These are phyloP conservation scores for Hericium rajendrae DNA, from an alignment of 768 basidiomycete species.

Conservation along the genomic window DNA sequence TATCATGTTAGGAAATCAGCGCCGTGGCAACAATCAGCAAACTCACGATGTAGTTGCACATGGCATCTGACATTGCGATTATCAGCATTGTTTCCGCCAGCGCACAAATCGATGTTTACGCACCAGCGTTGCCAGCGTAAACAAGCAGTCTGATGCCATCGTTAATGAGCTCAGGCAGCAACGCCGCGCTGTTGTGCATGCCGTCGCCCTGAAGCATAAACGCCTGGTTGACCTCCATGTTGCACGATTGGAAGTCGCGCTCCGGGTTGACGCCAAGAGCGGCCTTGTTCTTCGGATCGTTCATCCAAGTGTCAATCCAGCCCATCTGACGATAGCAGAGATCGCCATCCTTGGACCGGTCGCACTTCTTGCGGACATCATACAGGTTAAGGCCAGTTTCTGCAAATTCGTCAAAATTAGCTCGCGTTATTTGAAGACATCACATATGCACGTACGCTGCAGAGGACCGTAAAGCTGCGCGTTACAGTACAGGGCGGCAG, in stretches of 20 bases:
- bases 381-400: slow-evolving; percentile 82
- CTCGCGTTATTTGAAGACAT: neutral
- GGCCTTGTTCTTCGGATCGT: slow-evolving; percentile 63
- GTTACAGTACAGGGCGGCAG: slow-evolving; percentile 73
- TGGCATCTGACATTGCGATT: slow-evolving; percentile 35
- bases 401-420: slow-evolving; percentile 16
- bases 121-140: slow-evolving; percentile 79
- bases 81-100: too few relatives aligned
- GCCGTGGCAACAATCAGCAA: neutral
- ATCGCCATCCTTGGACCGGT: slow-evolving; percentile 53
- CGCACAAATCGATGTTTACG: neutral
- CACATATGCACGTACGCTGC: slow-evolving; percentile 40
- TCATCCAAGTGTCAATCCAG: slow-evolving; percentile 89
- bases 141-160: slow-evolving; percentile 78
- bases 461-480: slow-evolving; percentile 63
- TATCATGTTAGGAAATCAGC: neutral
- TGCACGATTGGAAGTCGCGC: slow-evolving; percentile 60
- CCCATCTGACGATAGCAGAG: slow-evolving; percentile 73
- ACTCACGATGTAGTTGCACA: slow-evolving; percentile 77
- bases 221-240: slow-evolving; percentile 69
- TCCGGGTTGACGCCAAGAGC: slow-evolving; percentile 63
- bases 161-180: slow-evolving; percentile 75
- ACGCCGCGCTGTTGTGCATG: slow-evolving; percentile 69
- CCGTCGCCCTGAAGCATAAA: slow-evolving; percentile 80
- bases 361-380: slow-evolving; percentile 72